phyloP scores from a whole-genome alignment of 2,329 filamentous ascomycete genomes.

The Fusarium compactum region DNA sequence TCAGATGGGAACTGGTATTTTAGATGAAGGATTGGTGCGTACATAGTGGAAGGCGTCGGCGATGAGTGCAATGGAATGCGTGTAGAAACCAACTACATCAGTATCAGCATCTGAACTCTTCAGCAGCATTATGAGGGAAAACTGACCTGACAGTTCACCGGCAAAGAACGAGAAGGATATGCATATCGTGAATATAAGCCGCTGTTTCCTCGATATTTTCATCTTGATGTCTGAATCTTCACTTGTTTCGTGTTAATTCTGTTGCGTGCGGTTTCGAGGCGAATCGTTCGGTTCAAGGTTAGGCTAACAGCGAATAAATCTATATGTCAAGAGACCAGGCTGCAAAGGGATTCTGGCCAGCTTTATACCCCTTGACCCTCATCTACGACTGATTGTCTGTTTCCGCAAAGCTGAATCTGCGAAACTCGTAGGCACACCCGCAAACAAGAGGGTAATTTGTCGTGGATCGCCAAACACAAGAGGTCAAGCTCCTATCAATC shows the following conservation, averaged over 20 bases:
- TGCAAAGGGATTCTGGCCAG: background rate
- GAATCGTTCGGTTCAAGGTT: background rate
- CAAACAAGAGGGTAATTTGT: slow-evolving; percentile 27
- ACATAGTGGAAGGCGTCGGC: slow-evolving; percentile 84
- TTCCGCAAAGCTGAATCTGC: slow-evolving; percentile 5
- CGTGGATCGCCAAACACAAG: background rate
- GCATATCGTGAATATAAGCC: slow-evolving; percentile 60
- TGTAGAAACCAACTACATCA: slow-evolving; percentile 72
- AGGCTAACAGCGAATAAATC: background rate
- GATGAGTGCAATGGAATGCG: slow-evolving; percentile 76
- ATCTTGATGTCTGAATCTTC: slow-evolving; percentile 1
- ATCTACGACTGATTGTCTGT: slow-evolving; percentile 17
- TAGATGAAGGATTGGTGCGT: background rate
- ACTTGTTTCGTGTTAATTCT: background rate
- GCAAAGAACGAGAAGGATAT: slow-evolving; percentile 66
- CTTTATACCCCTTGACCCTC: slow-evolving; percentile 2
- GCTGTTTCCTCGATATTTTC: slow-evolving; percentile 55
- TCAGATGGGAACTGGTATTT: slow-evolving; percentile 18
- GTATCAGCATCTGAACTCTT: background rate
- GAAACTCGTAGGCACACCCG: background rate
- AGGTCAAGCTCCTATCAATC: background rate
- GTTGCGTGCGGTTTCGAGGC: background rate
- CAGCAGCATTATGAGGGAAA: background rate
- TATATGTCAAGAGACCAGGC: no score
- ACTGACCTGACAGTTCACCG: slow-evolving; percentile 62